Conservation (phyloP, 1,139 yeast genomes). For the Meyerozyma guilliermondii region DNA sequence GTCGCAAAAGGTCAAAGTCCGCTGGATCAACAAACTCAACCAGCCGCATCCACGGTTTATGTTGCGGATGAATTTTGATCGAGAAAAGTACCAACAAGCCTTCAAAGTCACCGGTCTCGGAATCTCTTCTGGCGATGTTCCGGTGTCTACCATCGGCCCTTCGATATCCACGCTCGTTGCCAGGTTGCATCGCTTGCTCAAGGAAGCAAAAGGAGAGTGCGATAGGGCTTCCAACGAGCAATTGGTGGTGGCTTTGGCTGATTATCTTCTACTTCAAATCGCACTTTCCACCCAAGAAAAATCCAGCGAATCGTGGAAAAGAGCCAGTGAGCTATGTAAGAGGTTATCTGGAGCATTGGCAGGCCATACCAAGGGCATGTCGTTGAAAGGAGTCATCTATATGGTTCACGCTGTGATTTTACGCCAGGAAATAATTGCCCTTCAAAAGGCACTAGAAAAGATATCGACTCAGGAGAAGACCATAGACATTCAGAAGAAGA, state of each 20-base stretch:
- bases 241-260: not conserved
- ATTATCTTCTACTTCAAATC: not conserved
- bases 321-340: not conserved
- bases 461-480: not conserved
- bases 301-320: not conserved
- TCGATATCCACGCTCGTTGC: not conserved
- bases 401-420: not conserved
- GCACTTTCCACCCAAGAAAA: not conserved
- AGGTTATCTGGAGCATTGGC: not conserved
- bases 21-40: constrained; percentile 30
- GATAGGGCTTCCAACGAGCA: not conserved
- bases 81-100: constrained; percentile 12
- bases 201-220: not conserved
- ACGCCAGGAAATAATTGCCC: not conserved
- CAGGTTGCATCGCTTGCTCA: not conserved
- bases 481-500: not conserved
- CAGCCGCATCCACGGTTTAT: constrained; percentile 28
- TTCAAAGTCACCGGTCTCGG: constrained; percentile 20
- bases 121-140: constrained; percentile 10
- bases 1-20: constrained; percentile 11
- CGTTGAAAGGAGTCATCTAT: not conserved
- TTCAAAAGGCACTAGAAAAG: not conserved
- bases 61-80: constrained; percentile 22
- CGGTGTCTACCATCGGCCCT: not conserved
- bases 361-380: not conserved